Evolutionary conservation across 1,284 basidiomycete genomes (phyloP).

Genomic region (Cutaneotrichosporon sp.): DNA sequence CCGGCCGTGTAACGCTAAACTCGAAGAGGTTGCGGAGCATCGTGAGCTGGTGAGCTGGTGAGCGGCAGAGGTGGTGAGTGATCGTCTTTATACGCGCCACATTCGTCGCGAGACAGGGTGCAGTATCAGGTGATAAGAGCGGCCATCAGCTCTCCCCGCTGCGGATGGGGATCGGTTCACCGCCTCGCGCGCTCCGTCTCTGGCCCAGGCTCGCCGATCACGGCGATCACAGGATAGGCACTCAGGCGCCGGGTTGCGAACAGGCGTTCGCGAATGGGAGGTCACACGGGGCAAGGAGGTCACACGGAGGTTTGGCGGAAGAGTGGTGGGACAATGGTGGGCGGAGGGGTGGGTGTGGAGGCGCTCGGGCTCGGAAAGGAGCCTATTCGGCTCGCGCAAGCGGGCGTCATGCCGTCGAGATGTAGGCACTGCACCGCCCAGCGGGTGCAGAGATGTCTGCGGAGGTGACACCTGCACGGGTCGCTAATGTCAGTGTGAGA

Average conservation of each 20-base stretch:
- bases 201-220: neutral
- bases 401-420: neutral
- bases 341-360: neutral
- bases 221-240: neutral
- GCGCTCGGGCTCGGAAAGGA: neutral
- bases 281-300: too few relatives aligned
- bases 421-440: neutral
- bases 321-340: neutral
- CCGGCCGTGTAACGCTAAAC: neutral
- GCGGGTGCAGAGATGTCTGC: too few relatives aligned
- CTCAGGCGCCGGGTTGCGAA: neutral
- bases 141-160: neutral
- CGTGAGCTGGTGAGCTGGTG: neutral
- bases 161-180: neutral
- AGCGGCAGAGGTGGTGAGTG: neutral
- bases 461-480: too few relatives aligned
- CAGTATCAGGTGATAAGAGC: neutral
- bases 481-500: too few relatives aligned
- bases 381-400: neutral
- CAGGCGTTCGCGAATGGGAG: neutral
- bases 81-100: neutral
- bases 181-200: neutral
- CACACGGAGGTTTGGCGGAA: neutral
- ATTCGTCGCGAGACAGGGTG: neutral
- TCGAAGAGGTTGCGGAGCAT: slow-evolving; percentile 6